These are phyloP conservation scores for Cardamine resedifolia DNA, from an alignment of 345 rosid species.

Conservation along the genomic window DNA sequence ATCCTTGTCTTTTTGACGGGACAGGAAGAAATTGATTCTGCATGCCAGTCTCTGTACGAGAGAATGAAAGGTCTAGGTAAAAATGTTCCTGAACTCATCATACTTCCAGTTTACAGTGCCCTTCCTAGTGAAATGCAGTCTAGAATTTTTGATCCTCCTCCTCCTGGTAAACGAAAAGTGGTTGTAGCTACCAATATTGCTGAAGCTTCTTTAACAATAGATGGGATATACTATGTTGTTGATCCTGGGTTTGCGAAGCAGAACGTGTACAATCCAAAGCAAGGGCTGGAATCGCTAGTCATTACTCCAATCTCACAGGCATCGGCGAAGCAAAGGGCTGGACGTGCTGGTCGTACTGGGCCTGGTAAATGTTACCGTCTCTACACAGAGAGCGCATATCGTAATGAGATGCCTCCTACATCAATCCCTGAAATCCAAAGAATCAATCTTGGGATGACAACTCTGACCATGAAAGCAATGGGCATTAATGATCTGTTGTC, in stretches of 20 bases:
- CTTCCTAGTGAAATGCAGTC: constrained; percentile 92
- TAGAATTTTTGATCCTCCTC: constrained; percentile 81
- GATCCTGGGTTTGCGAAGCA: constrained; percentile 90
- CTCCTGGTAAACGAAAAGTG: constrained; percentile 81
- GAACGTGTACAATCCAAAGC: constrained; percentile 79
- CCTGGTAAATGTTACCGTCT: constrained; percentile 85
- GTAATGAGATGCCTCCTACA: constrained; percentile 63
- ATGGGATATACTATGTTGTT: constrained; percentile 75
- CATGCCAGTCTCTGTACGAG: constrained; percentile 69
- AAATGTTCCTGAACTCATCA: constrained; percentile 74
- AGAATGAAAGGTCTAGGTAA: constrained; percentile 74
- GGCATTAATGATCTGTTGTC: constrained; percentile 70
- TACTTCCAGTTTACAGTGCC: constrained; percentile 81
- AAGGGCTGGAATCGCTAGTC: constrained; percentile 72
- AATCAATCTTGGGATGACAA: constrained; percentile 69
- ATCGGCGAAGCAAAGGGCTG: constrained; percentile 83
- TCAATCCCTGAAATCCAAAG: constrained; percentile 89
- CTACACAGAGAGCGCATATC: constrained; percentile 75
- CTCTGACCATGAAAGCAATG: constrained; percentile 86
- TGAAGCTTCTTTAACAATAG: constrained; percentile 78
- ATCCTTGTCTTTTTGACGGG: constrained; percentile 81
- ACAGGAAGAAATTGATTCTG: constrained; percentile 84
- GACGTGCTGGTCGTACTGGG: constrained; percentile 88
- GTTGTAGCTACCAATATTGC: constrained; percentile 88
- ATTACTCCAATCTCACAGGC: constrained; percentile 90